Base-by-base conservation (phyloP, 2,329 filamentous ascomycete genomes). In the Colletotrichum eremochloae region DNA sequence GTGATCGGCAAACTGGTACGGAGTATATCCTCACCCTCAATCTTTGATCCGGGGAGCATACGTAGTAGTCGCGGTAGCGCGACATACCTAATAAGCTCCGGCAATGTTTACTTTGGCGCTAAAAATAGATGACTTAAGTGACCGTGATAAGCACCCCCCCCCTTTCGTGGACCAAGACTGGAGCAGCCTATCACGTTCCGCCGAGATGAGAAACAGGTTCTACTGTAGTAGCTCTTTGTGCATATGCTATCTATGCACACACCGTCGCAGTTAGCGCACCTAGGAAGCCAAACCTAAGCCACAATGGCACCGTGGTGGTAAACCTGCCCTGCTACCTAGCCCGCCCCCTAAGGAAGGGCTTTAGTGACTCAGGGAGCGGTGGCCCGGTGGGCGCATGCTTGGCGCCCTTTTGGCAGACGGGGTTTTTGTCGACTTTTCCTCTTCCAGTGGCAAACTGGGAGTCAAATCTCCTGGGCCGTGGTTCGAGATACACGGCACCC, bases 401-500 rank as follows among this genome's bases (percentile, higher is more conserved):
- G 36, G 50, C 57, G 57, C 50, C 63, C 20, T 8, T 44, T 56
- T 50, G 44, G 53, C 63, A 42, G 42, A n/a, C 38, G 52, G n/a
- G 44, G 12, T 33, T 12, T 29, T 29, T n/a, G 44, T 63, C 55
- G 46, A 52, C 52, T 44, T 42, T 33, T 53, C 18, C 18, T 6
- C 18, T 3, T 18, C 42, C n/a, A 11, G 48, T 36, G 42, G 46
- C 36, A 33, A 42, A 38, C 9, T 11, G 20, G n/a, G 53, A 55
- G 15, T 44, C 36, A n/a, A 42, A 44, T 58, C 57, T 58, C 48
- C 64, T 52, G 67, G 57, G 48, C 64, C 36, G 20, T 52, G 56
- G 48, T 68, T 71, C 12, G 40, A 50, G 50, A 57, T 52, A 44
- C 68, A 63, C 58, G 57, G 68, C 64, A 58, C 20, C 33, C 29